Evolutionary conservation across 73 alveolate genomes (phyloP).

Genomic region (Paramecium sexaurelia): DNA sequence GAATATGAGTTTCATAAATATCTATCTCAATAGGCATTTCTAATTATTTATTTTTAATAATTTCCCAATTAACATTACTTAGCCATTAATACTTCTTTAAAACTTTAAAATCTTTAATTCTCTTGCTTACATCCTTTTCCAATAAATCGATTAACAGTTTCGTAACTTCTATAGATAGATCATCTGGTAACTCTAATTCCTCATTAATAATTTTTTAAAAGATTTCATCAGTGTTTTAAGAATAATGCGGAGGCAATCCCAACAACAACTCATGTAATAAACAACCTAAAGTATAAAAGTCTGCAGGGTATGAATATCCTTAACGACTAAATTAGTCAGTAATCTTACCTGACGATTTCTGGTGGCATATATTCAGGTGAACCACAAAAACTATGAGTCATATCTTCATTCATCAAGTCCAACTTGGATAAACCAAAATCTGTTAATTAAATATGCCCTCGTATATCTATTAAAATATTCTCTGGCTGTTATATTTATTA

Average conservation of each 20-base stretch:
- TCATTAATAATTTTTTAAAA: constrained; percentile 66
- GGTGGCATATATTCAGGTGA: constrained; percentile 82
- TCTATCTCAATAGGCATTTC: constrained; percentile 60
- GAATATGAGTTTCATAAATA: constrained; percentile 52
- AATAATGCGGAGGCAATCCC: constrained; percentile 83
- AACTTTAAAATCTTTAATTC: constrained; percentile 38
- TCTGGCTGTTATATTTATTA: constrained; percentile 69
- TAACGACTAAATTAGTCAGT: constrained; percentile 51
- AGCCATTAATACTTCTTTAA: constrained; percentile 52
- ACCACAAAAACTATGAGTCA: constrained; percentile 77
- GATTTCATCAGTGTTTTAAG: constrained; percentile 71
- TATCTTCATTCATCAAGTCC: constrained; percentile 63
- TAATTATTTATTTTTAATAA: neutral
- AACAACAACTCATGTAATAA: constrained; percentile 74
- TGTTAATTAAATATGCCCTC: constrained; percentile 75
- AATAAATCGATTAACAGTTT: constrained; percentile 77
- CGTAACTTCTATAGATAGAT: constrained; percentile 74
- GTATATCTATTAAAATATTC: constrained; percentile 74
- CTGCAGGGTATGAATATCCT: constrained; percentile 73
- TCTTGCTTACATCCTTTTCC: constrained; percentile 74
- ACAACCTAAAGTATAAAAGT: constrained; percentile 76
- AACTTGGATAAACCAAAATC: constrained; percentile 78
- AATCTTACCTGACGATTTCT: constrained; percentile 65
- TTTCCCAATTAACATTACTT: constrained; percentile 64
- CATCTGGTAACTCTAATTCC: constrained; percentile 67